Conservation (phyloP, 345 rosid species). For the Citrus sp. region DNA sequence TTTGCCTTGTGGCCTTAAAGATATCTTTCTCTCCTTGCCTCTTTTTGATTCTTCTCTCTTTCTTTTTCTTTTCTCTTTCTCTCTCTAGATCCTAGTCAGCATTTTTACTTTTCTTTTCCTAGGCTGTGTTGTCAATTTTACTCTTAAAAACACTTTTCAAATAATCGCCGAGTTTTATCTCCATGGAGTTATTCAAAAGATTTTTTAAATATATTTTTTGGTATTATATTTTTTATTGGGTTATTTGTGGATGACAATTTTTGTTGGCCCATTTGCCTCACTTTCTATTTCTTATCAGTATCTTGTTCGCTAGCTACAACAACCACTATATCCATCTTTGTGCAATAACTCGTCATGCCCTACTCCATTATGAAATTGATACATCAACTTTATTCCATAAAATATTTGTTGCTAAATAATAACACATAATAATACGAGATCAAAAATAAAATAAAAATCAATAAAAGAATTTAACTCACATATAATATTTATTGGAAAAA, state of each 20-base stretch:
- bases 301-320: background rate
- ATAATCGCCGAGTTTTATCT: background rate
- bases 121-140: background rate
- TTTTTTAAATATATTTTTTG: background rate
- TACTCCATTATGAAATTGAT: background rate
- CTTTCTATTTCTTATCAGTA: background rate
- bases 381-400: background rate
- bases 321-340: background rate
- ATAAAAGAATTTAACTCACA: background rate
- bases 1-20: constrained; percentile 54
- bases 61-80: background rate
- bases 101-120: constrained; percentile 5
- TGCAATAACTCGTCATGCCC: background rate
- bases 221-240: background rate
- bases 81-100: constrained; percentile 32
- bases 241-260: constrained; percentile 23
- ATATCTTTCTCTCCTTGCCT: constrained; percentile 21
- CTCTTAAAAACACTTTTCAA: background rate
- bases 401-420: background rate
- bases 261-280: constrained; percentile 19
- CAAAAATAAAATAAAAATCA: too few relatives aligned
- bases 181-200: background rate
- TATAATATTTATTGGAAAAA: too few relatives aligned
- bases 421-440: too few relatives aligned
- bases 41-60: constrained; percentile 9